Conservation (phyloP, 2,329 filamentous ascomycete species). For the Fusarium sp. region DNA sequence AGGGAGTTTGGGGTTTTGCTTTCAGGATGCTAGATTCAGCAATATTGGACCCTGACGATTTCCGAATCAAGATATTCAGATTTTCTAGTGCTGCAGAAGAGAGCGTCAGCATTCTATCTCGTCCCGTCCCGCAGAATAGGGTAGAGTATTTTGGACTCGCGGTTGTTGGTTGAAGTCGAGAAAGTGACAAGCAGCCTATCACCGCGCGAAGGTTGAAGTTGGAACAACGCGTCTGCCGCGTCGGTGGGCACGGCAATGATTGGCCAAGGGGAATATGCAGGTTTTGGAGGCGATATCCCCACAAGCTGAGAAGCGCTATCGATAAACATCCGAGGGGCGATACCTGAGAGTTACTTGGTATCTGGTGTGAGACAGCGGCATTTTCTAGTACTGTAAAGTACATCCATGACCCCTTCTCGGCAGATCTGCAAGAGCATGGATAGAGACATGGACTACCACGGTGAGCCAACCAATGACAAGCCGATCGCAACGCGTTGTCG, state of each 20-base stretch:
- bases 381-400: conserved; percentile 33
- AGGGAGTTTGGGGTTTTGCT: conserved; percentile 2
- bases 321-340: conserved; percentile 41
- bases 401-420: conserved; percentile 22
- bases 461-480: conserved; percentile 31
- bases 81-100: neutral
- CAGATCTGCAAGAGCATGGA: conserved; percentile 30
- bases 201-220: conserved; percentile 27
- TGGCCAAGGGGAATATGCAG: conserved; percentile 39
- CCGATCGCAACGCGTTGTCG: conserved; percentile 39
- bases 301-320: conserved; percentile 44
- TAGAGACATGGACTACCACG: conserved; percentile 15
- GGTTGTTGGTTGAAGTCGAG: conserved; percentile 13
- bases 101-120: conserved; percentile 6
- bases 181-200: conserved; percentile 23
- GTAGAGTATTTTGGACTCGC: neutral
- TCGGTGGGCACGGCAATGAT: conserved; percentile 37
- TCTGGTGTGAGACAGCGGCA: neutral
- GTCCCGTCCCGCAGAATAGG: conserved; percentile 5
- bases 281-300: conserved; percentile 22
- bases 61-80: conserved; percentile 11
- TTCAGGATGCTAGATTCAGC: conserved; percentile 6
- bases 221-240: conserved; percentile 44
- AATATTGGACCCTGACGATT: conserved; percentile 12
- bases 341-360: conserved; percentile 25